These are phyloP conservation scores for Ephemerocybe angulata DNA, from an alignment of 768 basidiomycete genomes.

Conservation along the genomic window DNA sequence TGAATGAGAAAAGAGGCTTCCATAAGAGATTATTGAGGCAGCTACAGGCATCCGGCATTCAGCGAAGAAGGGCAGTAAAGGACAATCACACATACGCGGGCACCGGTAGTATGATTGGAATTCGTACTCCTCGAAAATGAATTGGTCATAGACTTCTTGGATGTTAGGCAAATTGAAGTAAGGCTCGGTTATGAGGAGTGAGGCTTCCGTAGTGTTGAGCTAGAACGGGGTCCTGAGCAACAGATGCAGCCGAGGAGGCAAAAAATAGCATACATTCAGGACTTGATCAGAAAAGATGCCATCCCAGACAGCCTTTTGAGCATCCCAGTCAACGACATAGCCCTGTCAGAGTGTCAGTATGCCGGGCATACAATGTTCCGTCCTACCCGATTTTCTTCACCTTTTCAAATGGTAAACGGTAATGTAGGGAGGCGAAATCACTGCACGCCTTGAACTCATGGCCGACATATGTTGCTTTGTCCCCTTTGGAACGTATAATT, in stretches of 20 bases:
- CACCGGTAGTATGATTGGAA: slow-evolving; percentile 79
- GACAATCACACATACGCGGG: slow-evolving; percentile 56
- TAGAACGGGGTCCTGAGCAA: slow-evolving; percentile 26
- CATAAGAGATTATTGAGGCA: slow-evolving; percentile 74
- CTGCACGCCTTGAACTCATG: slow-evolving; percentile 76
- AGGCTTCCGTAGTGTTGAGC: slow-evolving; percentile 70
- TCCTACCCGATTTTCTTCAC: slow-evolving; percentile 35
- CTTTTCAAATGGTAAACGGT: slow-evolving; percentile 85
- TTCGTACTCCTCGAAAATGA: slow-evolving; percentile 96
- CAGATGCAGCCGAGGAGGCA: neutral
- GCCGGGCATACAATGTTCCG: too few species aligned
- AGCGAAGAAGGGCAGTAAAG: neutral
- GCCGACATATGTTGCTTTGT: slow-evolving; percentile 78
- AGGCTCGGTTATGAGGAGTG: slow-evolving; percentile 87
- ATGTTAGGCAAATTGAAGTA: slow-evolving; percentile 92
- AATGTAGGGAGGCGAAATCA: slow-evolving; percentile 79
- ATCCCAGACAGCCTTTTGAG: slow-evolving; percentile 93
- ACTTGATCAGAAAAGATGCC: slow-evolving; percentile 73
- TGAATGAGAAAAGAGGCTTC: slow-evolving; percentile 57
- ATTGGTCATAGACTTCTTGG: slow-evolving; percentile 90
- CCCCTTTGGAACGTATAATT: slow-evolving; percentile 79
- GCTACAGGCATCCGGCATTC: slow-evolving; percentile 40
- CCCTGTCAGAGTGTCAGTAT: slow-evolving; percentile 55
- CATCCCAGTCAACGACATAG: slow-evolving; percentile 92
- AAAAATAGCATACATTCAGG: slow-evolving; percentile 48